Percentiles rank a stretch among this genome's conserved stretches.
Evolutionary conservation across 768 basidiomycete species (phyloP).

Genomic region (Leccinum variicolor): DNA sequence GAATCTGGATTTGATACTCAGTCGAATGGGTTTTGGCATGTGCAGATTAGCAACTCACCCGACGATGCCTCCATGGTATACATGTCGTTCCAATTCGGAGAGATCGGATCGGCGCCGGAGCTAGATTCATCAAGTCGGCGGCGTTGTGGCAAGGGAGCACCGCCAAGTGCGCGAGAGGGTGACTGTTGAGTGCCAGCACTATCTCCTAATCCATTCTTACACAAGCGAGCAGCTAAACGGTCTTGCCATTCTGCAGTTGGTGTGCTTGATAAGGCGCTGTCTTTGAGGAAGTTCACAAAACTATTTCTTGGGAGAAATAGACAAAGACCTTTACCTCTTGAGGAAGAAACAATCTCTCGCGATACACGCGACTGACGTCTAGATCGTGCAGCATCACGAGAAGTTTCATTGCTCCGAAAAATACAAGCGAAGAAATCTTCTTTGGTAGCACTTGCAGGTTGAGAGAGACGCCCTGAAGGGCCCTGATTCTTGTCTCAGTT

Average conservation of each 20-base stretch:
- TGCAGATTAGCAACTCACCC: constrained; percentile 17
- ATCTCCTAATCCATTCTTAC: constrained; percentile 23
- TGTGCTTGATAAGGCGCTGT: constrained; percentile 55
- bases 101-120: constrained; percentile 11
- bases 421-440: constrained; percentile 80
- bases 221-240: constrained; percentile 55
- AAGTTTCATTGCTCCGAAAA: constrained; percentile 53
- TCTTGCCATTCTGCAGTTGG: constrained; percentile 82
- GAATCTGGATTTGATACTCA: constrained; percentile 28
- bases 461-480: constrained; percentile 60
- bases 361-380: constrained; percentile 74
- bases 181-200: constrained; percentile 9
- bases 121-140: constrained; percentile 39
- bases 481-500: constrained; percentile 44
- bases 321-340: constrained; percentile 40
- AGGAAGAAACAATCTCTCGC: constrained; percentile 77
- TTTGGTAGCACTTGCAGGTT: constrained; percentile 61
- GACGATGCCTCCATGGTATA: constrained; percentile 51
- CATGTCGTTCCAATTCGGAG: constrained; percentile 56
- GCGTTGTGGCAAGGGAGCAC: constrained; percentile 41
- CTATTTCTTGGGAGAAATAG: neutral
- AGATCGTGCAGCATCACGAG: constrained; percentile 55
- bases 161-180: constrained; percentile 28
- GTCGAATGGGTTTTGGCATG: constrained; percentile 4
- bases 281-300: constrained; percentile 30